Percentiles rank a stretch among this genome's conserved stretches.
Conservation (phyloP, 192 early-diverging fungal species). For the Coemansia sp. region DNA sequence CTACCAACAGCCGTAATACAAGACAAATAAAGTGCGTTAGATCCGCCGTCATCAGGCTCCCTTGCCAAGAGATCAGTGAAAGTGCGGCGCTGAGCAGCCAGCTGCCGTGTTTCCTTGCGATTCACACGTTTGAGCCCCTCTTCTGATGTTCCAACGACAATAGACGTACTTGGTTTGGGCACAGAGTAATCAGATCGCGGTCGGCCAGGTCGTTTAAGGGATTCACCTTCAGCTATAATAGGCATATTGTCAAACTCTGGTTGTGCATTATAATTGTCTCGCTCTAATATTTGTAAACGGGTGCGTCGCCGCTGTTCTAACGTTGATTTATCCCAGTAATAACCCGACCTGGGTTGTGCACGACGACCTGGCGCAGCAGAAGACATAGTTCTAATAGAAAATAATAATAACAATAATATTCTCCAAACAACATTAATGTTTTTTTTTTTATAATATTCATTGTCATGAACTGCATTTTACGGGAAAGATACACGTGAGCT, state of each 20-base stretch:
- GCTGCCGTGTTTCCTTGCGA: conserved; percentile 34
- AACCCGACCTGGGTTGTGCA: neutral
- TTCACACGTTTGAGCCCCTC: conserved; percentile 34
- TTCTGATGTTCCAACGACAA: conserved; percentile 23
- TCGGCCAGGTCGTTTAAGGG: conserved; percentile 10
- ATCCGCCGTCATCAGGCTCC: conserved; percentile 13
- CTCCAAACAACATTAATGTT: neutral
- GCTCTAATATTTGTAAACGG: conserved; percentile 42
- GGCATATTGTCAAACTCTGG: conserved; percentile 44
- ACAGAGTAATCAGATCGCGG: conserved; percentile 15
- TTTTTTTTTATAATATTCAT: neutral
- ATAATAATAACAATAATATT: neutral
- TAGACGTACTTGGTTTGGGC: conserved; percentile 18
- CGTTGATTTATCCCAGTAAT: conserved; percentile 47
- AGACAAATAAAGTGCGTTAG: conserved; percentile 15
- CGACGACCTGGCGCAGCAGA: conserved; percentile 5
- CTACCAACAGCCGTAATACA: conserved; percentile 44
- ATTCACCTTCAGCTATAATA: conserved; percentile 3
- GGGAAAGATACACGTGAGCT: conserved; percentile 19
- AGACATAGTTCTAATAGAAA: neutral
- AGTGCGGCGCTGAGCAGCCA: conserved; percentile 23
- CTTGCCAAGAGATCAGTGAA: conserved; percentile 32
- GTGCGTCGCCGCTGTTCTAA: conserved; percentile 40
- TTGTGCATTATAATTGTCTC: conserved; percentile 44
- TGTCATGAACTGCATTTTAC: neutral